Conservation (phyloP, 805 yeast genomes). For the Candida ponderosae region DNA sequence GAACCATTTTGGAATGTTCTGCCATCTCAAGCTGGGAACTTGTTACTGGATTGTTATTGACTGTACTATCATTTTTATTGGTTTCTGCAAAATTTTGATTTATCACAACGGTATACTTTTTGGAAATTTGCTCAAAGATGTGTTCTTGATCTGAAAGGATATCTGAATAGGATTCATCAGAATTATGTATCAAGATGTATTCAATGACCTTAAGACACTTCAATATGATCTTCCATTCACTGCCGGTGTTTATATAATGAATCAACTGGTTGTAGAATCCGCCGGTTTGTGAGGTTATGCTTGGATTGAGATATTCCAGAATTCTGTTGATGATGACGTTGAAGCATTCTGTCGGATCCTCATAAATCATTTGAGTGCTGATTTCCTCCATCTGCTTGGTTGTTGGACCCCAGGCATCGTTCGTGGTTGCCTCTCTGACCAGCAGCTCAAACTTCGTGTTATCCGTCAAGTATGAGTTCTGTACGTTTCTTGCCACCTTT, state of each 20-base stretch:
- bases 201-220: slow-evolving; percentile 29
- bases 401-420: slow-evolving; percentile 48
- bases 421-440: slow-evolving; percentile 38
- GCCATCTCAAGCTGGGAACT: slow-evolving; percentile 2
- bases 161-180: slow-evolving; percentile 17
- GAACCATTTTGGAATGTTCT: slow-evolving; percentile 6
- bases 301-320: slow-evolving; percentile 3
- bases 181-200: slow-evolving; percentile 23
- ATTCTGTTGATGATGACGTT: slow-evolving; percentile 24
- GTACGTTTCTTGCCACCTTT: slow-evolving; percentile 31
- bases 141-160: slow-evolving; percentile 21
- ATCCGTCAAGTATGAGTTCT: slow-evolving; percentile 28
- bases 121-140: slow-evolving; percentile 18
- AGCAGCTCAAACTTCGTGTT: slow-evolving; percentile 26
- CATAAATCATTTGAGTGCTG: background rate
- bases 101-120: slow-evolving; percentile 11
- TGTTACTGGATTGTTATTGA: background rate
- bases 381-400: slow-evolving; percentile 32
- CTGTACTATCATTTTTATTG: too few relatives aligned
- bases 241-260: slow-evolving; percentile 31
- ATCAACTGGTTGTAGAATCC: slow-evolving; percentile 4
- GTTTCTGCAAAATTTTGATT: background rate
- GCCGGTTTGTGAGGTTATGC: background rate
- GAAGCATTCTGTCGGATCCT: slow-evolving; percentile 22
- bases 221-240: slow-evolving; percentile 32